These are phyloP conservation scores for Aphanocladium album DNA, from an alignment of 2,329 filamentous ascomycete species.

Conservation along the genomic window DNA sequence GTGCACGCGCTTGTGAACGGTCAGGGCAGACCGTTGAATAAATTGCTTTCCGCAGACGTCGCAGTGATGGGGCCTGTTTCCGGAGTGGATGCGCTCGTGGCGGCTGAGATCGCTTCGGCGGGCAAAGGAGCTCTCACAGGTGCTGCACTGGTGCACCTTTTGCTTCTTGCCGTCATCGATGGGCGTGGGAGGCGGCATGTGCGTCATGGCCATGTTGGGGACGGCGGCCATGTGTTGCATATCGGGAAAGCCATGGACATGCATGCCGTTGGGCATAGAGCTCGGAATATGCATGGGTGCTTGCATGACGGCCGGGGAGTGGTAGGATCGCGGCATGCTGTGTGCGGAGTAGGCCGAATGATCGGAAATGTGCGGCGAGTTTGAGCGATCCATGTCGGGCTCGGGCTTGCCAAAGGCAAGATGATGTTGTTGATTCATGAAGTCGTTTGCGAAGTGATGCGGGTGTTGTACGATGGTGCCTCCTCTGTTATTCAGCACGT, in stretches of 20 bases:
- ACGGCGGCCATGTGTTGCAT: slow-evolving; percentile 31
- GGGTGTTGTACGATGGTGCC: slow-evolving; percentile 25
- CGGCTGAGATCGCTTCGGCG: slow-evolving; percentile 88
- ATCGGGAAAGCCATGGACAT: slow-evolving; percentile 37
- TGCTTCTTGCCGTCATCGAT: slow-evolving; percentile 29
- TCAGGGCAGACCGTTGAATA: slow-evolving; percentile 92
- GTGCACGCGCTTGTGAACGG: slow-evolving; percentile 91
- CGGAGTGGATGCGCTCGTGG: slow-evolving; percentile 95
- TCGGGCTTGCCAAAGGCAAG: slow-evolving; percentile 32
- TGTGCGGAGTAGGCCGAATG: slow-evolving; percentile 52
- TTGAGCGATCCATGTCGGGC: slow-evolving; percentile 46
- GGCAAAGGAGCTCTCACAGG: slow-evolving; percentile 88
- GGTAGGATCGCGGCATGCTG: slow-evolving; percentile 45
- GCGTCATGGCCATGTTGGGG: slow-evolving; percentile 34
- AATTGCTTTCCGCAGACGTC: slow-evolving; percentile 95
- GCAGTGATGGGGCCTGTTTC: slow-evolving; percentile 85
- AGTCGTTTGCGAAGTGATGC: slow-evolving; percentile 29
- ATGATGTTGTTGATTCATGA: slow-evolving; percentile 28
- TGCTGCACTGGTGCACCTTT: slow-evolving; percentile 83
- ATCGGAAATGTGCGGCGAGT: slow-evolving; percentile 56
- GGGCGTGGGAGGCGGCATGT: slow-evolving; percentile 25
- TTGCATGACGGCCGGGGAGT: slow-evolving; percentile 50
- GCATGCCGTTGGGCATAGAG: slow-evolving; percentile 38
- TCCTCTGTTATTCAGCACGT: slow-evolving; percentile 47
- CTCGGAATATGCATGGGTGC: slow-evolving; percentile 42